Base-by-base conservation (phyloP, 2,329 filamentous ascomycete genomes). In the Samsoniella hepiali region DNA sequence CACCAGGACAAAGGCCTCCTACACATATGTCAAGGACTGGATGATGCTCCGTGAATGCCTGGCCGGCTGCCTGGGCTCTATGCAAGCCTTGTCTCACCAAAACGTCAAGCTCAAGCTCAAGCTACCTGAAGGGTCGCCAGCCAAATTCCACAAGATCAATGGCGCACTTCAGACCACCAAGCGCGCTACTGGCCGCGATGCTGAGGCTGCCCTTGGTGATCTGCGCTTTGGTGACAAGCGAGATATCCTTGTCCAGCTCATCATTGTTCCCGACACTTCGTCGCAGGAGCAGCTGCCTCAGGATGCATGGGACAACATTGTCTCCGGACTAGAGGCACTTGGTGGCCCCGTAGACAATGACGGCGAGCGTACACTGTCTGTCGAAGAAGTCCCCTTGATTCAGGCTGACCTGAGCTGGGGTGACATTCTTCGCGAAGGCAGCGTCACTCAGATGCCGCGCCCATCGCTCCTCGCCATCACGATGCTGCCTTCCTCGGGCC, bases 11-110 rank as follows among this genome's bases (percentile, higher is more conserved):
- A 99, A 98, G 78, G 95, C 93, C 5, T 96, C 93, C 1, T 99
- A 98, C 73, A 96, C 93, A 1, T 99, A 98, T 71, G 93, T 99
- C 69, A 99, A 98, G 78, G 95, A 99, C 75, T 99, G 95, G 95
- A 98, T 98, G 94, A 99, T 98, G 94, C 84, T 99, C 42, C 89
- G 95, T 34, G 95, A 99, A 75, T 98, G 95, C 74, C 84, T 97
- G 51, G 95, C 93, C 31, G 95, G 95, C 50, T 98, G 94, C 71
- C 81, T 99, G 34, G 95, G 95, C 54, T 88, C 92, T 15, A 84
- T 98, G 73, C 95, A 99, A 76, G 93, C 91, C 2, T 89, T 92
- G 34, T 98, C 95, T n/a, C 95, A 99, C 74, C 95, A 98, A 74
- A 98, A 98, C 72, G 95, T 96, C 63, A 97, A 96, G 80, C 84